Evolutionary conservation across 2,329 filamentous ascomycete genomes (phyloP).

Genomic region (Aspergillus ochraceus): DNA sequence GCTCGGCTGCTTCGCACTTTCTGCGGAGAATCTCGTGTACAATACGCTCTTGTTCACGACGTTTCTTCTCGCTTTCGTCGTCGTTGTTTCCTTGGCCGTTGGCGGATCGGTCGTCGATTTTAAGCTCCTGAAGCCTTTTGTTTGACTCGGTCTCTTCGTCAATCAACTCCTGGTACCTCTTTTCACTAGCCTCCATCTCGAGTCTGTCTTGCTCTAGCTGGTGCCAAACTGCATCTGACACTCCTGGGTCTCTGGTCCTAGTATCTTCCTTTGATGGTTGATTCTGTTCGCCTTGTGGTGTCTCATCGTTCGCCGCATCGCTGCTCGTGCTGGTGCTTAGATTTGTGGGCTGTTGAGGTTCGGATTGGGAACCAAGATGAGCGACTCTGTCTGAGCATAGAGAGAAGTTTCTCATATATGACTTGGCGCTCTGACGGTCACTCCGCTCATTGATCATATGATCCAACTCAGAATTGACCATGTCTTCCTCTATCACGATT

Average conservation of each 20-base stretch:
- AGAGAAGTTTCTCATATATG: neutral
- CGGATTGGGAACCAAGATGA: neutral
- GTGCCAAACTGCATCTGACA: neutral
- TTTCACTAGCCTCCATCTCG: neutral
- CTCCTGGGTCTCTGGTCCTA: neutral
- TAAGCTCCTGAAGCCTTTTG: no score
- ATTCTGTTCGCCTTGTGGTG: neutral
- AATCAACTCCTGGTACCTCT: neutral
- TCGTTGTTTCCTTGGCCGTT: neutral
- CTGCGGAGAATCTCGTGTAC: constrained; percentile 14
- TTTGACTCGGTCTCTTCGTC: neutral
- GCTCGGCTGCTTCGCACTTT: constrained; percentile 28
- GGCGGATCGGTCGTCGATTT: neutral
- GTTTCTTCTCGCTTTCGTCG: neutral
- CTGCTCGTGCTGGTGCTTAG: no score
- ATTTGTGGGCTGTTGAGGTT: constrained; percentile 14
- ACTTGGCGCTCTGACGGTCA: neutral
- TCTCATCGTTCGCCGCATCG: no score
- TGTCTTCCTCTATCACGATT: constrained; percentile 6
- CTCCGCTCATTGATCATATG: constrained; percentile 19
- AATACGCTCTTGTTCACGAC: constrained; percentile 22
- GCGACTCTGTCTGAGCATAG: neutral
- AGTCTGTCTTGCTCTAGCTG: neutral
- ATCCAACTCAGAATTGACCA: constrained; percentile 14
- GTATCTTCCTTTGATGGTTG: neutral